Conservation (phyloP, 768 basidiomycete species). For the Serendipita sp. region DNA sequence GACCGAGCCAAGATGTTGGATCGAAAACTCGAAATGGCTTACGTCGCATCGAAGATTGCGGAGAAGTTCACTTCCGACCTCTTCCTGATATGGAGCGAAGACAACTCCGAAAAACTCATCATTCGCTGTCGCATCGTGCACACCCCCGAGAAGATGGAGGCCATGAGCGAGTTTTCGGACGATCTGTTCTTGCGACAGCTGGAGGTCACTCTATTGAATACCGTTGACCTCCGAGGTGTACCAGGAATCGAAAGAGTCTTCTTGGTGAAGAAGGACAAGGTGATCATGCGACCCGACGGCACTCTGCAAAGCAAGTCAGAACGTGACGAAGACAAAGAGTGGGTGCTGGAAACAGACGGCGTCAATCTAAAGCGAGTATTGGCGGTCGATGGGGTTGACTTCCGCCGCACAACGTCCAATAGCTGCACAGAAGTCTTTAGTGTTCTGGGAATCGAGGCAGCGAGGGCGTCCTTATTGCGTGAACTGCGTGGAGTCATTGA, state of each 20-base stretch:
- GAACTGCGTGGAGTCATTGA: slow-evolving; percentile 93
- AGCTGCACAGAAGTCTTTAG: slow-evolving; percentile 90
- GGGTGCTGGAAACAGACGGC: slow-evolving; percentile 96
- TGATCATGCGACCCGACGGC: slow-evolving; percentile 46
- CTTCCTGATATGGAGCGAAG: slow-evolving; percentile 98
- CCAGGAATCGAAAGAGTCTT: slow-evolving; percentile 82
- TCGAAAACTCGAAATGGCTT: slow-evolving; percentile 86
- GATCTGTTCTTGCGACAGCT: slow-evolving; percentile 92
- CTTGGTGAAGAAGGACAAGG: slow-evolving; percentile 75
- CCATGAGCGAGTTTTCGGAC: slow-evolving; percentile 60
- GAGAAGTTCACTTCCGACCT: slow-evolving; percentile 91
- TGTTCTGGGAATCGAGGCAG: slow-evolving; percentile 92
- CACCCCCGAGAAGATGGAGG: slow-evolving; percentile 70
- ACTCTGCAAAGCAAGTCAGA: slow-evolving; percentile 33
- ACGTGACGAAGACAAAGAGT: slow-evolving; percentile 53
- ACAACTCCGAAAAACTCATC: slow-evolving; percentile 92
- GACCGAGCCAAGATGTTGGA: slow-evolving; percentile 97
- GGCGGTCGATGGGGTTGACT: slow-evolving; percentile 90
- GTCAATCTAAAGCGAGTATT: slow-evolving; percentile 91
- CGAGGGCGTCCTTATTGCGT: slow-evolving; percentile 82
- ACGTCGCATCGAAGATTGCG: slow-evolving; percentile 83
- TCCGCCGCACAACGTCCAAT: slow-evolving; percentile 87
- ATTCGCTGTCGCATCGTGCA: slow-evolving; percentile 90
- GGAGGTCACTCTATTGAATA: slow-evolving; percentile 92
- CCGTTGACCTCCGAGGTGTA: slow-evolving; percentile 88